Conservation (phyloP, 1,284 basidiomycete genomes). For the Golubevia pallescens region DNA sequence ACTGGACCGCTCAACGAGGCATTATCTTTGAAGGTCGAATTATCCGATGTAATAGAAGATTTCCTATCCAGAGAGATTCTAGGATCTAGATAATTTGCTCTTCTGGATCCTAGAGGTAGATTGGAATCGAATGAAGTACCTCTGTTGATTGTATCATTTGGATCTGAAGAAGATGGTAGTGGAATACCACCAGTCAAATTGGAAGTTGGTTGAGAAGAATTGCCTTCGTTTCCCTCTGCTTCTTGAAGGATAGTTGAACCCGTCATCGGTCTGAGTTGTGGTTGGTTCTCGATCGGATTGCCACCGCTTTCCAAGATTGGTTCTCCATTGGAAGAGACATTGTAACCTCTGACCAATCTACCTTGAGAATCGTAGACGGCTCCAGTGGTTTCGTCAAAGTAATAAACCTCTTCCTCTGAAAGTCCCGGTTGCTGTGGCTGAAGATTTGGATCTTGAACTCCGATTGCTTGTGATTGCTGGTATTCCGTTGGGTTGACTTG, state of each 20-base stretch:
- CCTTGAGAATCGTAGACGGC: constrained; percentile 51
- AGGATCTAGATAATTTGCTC: not conserved
- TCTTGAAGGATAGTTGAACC: not conserved
- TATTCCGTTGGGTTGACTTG: not conserved
- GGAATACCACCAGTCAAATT: not conserved
- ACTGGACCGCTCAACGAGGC: constrained; percentile 7
- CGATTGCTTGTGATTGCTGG: not conserved
- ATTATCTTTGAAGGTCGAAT: constrained; percentile 14
- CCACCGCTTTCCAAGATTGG: not conserved
- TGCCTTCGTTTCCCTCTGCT: not conserved
- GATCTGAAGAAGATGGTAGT: not conserved
- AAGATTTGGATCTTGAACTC: too few relatives aligned
- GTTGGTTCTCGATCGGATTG: not conserved
- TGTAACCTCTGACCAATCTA: constrained; percentile 21
- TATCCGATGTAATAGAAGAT: constrained; percentile 11
- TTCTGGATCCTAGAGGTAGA: too few relatives aligned
- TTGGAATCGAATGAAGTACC: not conserved
- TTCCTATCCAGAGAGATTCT: constrained; percentile 11
- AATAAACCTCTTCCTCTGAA: constrained; percentile 40
- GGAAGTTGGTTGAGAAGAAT: not conserved
- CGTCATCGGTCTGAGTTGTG: not conserved
- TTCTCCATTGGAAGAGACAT: not conserved
- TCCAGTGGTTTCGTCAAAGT: constrained; percentile 51
- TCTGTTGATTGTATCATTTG: not conserved
- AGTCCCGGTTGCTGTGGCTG: not conserved